Evolutionary conservation across 2,329 filamentous ascomycete genomes (phyloP).

Genomic region (Pseudogymnoascus sp.): DNA sequence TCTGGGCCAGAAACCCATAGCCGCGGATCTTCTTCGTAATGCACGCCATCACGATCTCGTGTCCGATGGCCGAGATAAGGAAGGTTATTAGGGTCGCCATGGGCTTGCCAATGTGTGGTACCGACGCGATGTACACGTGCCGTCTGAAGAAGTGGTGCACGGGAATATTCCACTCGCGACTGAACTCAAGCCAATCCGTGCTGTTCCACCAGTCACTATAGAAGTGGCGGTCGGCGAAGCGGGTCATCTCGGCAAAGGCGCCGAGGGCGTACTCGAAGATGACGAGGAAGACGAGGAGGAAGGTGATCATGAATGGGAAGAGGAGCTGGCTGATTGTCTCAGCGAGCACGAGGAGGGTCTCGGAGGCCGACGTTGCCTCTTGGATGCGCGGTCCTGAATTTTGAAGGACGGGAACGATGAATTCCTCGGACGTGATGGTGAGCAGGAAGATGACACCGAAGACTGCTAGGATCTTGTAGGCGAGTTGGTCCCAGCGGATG

Average conservation of each 20-base stretch:
- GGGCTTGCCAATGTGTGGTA: slow-evolving; percentile 66
- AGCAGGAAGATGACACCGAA: slow-evolving; percentile 96
- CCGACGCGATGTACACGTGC: slow-evolving; percentile 83
- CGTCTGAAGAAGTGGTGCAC: slow-evolving; percentile 92
- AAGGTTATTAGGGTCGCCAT: slow-evolving; percentile 87
- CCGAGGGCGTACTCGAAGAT: slow-evolving; percentile 97
- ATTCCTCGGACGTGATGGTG: slow-evolving; percentile 86
- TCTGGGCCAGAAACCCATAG: slow-evolving; percentile 90
- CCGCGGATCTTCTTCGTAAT: slow-evolving; percentile 95
- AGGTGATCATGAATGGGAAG: slow-evolving; percentile 95
- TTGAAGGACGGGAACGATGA: slow-evolving; percentile 81
- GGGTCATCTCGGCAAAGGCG: slow-evolving; percentile 88
- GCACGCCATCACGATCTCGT: slow-evolving; percentile 95
- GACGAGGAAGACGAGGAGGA: slow-evolving; percentile 91
- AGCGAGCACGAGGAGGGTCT: slow-evolving; percentile 71
- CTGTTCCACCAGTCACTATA: slow-evolving; percentile 74
- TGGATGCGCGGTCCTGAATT: slow-evolving; percentile 56
- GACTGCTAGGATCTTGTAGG: slow-evolving; percentile 78
- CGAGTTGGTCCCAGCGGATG: slow-evolving; percentile 74
- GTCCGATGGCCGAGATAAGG: slow-evolving; percentile 77
- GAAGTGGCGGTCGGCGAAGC: slow-evolving; percentile 90
- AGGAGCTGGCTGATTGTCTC: slow-evolving; percentile 88
- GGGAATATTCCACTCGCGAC: slow-evolving; percentile 93
- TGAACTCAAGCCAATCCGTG: slow-evolving; percentile 92
- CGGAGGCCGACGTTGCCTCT: slow-evolving; percentile 39